Conservation (phyloP, 2,329 filamentous ascomycete species). For the Graphilbum sp. region DNA sequence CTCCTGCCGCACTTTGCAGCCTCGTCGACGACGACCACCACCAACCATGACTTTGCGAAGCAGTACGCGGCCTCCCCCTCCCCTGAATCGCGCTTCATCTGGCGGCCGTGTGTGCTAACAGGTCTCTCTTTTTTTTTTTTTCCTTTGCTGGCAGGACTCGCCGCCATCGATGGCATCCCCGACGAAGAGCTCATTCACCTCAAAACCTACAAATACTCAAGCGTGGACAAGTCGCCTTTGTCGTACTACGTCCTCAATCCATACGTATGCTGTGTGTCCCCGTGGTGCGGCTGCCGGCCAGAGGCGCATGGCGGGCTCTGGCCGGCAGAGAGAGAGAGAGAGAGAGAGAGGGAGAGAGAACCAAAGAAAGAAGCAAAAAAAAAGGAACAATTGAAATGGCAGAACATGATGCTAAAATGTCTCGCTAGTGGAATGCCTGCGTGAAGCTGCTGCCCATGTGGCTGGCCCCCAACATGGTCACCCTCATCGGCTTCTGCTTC, state of each 20-base stretch:
- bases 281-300: neutral
- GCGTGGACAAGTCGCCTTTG: constrained; percentile 86
- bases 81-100: too few species aligned
- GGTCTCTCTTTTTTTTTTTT: too few species aligned
- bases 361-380: too few species aligned
- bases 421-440: constrained; percentile 77
- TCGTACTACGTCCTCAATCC: constrained; percentile 89
- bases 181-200: constrained; percentile 84
- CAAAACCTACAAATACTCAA: constrained; percentile 93
- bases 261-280: constrained; percentile 54
- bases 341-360: too few species aligned
- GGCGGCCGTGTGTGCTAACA: too few species aligned
- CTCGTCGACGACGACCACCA: too few species aligned
- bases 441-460: constrained; percentile 86
- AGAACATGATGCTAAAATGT: neutral
- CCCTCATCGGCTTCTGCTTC: constrained; percentile 84
- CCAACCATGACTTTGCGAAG: too few species aligned
- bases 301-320: too few species aligned
- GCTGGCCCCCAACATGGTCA: constrained; percentile 97
- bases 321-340: too few species aligned
- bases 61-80: too few species aligned
- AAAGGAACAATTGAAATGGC: too few species aligned
- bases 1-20: too few species aligned
- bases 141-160: neutral
- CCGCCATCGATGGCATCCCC: constrained; percentile 53